Percentiles rank a stretch among this genome's conserved stretches.
Evolutionary conservation across 2,329 filamentous ascomycete species (phyloP).

Genomic region (Epicoccum nigrum): DNA sequence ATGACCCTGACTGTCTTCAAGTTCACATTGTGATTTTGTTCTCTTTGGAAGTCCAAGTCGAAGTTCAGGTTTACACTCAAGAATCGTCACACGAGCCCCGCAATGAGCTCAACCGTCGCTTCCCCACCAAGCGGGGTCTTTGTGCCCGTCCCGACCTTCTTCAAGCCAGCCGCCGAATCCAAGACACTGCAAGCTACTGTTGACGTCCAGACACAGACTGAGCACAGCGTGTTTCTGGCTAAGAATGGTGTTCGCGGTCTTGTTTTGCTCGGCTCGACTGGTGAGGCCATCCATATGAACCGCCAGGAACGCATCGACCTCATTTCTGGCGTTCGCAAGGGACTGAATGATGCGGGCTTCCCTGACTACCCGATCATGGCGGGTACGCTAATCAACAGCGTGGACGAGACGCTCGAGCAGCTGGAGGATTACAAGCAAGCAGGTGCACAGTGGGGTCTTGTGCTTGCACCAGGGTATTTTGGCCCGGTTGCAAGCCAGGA

Average conservation of each 20-base stretch:
- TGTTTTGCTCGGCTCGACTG: slow-evolving; percentile 68
- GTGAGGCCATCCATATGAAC: slow-evolving; percentile 68
- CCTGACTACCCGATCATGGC: slow-evolving; percentile 66
- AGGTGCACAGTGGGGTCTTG: slow-evolving; percentile 66
- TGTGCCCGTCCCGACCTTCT: slow-evolving; percentile 66
- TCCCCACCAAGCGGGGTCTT: slow-evolving; percentile 44
- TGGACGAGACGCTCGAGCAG: slow-evolving; percentile 66
- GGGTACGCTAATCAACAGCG: slow-evolving; percentile 66
- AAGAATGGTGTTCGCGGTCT: slow-evolving; percentile 65
- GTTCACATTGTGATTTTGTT: neutral
- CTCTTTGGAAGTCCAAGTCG: neutral
- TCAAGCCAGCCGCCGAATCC: slow-evolving; percentile 57
- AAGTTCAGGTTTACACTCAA: neutral
- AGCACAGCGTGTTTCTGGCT: slow-evolving; percentile 66
- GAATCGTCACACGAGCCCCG: slow-evolving; percentile 4
- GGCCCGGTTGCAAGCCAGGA: slow-evolving; percentile 63
- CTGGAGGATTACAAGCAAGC: slow-evolving; percentile 62
- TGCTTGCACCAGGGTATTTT: slow-evolving; percentile 70
- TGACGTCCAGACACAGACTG: slow-evolving; percentile 63
- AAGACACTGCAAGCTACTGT: slow-evolving; percentile 57
- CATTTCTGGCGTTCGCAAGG: slow-evolving; percentile 62
- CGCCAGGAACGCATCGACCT: slow-evolving; percentile 63
- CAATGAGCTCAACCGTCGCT: slow-evolving; percentile 12
- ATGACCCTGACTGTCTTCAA: slow-evolving; percentile 9
- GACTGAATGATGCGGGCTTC: slow-evolving; percentile 62